phyloP scores from a whole-genome alignment of 805 yeast genomes.

The Ogataea saltuana region DNA sequence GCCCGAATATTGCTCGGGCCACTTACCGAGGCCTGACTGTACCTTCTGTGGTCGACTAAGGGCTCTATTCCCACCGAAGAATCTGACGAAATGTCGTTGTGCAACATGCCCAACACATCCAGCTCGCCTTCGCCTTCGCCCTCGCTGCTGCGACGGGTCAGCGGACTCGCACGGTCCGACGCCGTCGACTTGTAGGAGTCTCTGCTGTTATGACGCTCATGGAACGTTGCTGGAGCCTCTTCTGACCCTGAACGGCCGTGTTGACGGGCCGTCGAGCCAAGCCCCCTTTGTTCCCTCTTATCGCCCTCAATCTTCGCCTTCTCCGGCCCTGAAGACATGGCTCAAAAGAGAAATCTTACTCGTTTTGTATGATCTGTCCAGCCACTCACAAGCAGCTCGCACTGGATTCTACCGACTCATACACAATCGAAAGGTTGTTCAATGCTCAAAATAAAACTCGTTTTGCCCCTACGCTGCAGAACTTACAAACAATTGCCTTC shows the following conservation, averaged over 20 bases:
- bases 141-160: background rate
- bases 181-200: constrained; percentile 1
- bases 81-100: constrained; percentile 27
- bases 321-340: constrained; percentile 4
- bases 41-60: constrained; percentile 30
- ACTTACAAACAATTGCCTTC: too few species aligned
- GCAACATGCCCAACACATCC: constrained; percentile 33
- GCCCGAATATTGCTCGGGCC: background rate
- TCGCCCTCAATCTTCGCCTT: constrained; percentile 6
- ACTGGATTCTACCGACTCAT: too few species aligned
- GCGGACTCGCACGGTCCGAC: background rate
- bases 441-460: too few species aligned
- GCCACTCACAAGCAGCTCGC: too few species aligned
- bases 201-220: constrained; percentile 8
- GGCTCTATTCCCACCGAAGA: constrained; percentile 21
- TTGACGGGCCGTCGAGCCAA: too few species aligned
- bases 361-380: too few species aligned
- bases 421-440: too few species aligned
- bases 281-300: background rate
- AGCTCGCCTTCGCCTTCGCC: constrained; percentile 23
- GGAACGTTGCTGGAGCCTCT: background rate
- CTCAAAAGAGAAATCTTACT: too few species aligned
- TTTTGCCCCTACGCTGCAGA: too few species aligned
- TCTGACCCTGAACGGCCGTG: background rate
- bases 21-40: constrained; percentile 7